These are phyloP conservation scores for Aureobasidium vineae DNA, from an alignment of 2,329 filamentous ascomycete genomes.

Conservation along the genomic window DNA sequence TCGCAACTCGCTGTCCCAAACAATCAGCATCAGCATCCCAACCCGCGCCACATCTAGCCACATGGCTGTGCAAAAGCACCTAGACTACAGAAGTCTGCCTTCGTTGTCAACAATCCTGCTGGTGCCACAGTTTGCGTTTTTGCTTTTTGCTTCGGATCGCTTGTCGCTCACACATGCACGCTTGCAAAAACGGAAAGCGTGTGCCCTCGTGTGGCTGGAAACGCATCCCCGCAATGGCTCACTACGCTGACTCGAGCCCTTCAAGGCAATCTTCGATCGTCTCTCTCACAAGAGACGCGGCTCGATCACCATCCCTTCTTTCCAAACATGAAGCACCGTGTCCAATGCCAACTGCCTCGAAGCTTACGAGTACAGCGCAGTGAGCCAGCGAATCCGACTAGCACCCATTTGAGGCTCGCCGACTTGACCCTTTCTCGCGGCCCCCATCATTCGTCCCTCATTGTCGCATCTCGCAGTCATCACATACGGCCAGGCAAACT, in stretches of 20 bases:
- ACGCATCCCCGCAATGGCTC: conserved; percentile 19
- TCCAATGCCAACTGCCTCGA: conserved; percentile 14
- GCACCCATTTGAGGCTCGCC: conserved; percentile 9
- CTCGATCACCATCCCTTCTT: conserved; percentile 13
- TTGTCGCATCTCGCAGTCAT: conserved; percentile 6
- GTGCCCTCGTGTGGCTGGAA: conserved; percentile 23
- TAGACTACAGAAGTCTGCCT: background rate
- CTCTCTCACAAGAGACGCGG: conserved; percentile 2
- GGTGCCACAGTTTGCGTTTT: conserved; percentile 15
- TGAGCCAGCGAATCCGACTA: conserved; percentile 9
- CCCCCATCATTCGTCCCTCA: background rate
- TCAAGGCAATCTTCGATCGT: conserved; percentile 20
- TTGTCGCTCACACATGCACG: conserved; percentile 23
- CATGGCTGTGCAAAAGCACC: conserved; percentile 23
- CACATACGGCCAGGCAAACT: background rate
- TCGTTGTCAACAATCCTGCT: conserved; percentile 4
- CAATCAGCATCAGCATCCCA: background rate
- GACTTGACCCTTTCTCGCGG: conserved; percentile 3
- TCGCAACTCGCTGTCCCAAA: background rate
- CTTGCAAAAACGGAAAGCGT: conserved; percentile 23
- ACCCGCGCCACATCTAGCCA: conserved; percentile 16
- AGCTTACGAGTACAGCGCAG: conserved; percentile 16
- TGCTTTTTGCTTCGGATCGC: conserved; percentile 17
- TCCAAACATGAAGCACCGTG: conserved; percentile 1
- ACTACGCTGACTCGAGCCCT: conserved; percentile 17